A percentile compares a stretch with the other conserved stretches of the same genome.
phyloP scores from a whole-genome alignment of 1,284 basidiomycete genomes.

The Trichosporon asahii region DNA sequence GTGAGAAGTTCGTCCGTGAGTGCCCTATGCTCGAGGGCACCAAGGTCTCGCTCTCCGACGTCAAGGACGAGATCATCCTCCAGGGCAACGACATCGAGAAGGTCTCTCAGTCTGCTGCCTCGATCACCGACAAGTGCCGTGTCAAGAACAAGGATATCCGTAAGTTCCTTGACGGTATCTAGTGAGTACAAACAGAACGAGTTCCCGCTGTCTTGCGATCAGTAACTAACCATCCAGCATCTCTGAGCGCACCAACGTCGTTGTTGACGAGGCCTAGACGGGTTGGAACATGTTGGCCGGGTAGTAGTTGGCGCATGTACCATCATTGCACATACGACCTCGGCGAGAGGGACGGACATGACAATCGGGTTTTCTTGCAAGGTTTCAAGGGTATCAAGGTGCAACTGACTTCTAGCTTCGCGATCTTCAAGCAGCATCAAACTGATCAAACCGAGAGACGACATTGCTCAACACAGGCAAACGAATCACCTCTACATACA shows the following conservation, averaged over 20 bases:
- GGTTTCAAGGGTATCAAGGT: neutral
- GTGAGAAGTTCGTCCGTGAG: constrained; percentile 78
- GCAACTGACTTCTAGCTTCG: neutral
- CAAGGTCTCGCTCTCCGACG: constrained; percentile 81
- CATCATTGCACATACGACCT: constrained; percentile 21
- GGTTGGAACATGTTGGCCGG: constrained; percentile 23
- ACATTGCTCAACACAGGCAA: neutral
- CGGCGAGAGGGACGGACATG: constrained; percentile 6
- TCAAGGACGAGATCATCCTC: constrained; percentile 91
- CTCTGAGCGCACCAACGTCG: constrained; percentile 44
- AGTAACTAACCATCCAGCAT: constrained; percentile 21
- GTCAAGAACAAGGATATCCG: constrained; percentile 98
- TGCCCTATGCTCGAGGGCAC: constrained; percentile 91
- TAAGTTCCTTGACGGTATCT: constrained; percentile 67
- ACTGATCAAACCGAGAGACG: neutral
- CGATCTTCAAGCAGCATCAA: neutral
- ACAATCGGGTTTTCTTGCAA: neutral
- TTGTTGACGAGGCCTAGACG: constrained; percentile 34
- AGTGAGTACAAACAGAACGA: constrained; percentile 43
- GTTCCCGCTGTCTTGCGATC: neutral
- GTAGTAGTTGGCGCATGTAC: constrained; percentile 27
- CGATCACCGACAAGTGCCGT: constrained; percentile 88
- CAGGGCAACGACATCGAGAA: constrained; percentile 93
- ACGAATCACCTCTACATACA: constrained; percentile 4
- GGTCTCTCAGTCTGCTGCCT: constrained; percentile 93